Evolutionary conservation across 1,139 yeast species (phyloP).

Genomic region (Yamadazyma diospyri): DNA sequence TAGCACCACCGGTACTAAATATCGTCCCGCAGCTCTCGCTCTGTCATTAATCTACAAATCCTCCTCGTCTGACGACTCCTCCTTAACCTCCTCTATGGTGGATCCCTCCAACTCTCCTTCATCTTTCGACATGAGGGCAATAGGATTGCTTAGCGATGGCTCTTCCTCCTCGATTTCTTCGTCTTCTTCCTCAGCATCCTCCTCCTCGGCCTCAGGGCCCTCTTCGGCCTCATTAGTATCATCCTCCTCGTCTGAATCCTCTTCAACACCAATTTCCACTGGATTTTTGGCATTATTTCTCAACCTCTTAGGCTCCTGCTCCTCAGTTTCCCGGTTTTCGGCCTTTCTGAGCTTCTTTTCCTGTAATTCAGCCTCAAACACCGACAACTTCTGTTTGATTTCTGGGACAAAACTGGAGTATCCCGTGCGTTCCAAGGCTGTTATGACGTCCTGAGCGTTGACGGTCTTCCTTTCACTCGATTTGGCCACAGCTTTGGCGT

Average conservation of each 20-base stretch:
- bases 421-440: conserved; percentile 55
- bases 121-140: conserved; percentile 7
- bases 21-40: too few species aligned
- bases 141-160: conserved; percentile 8
- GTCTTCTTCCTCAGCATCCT: conserved; percentile 8
- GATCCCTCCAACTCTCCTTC: conserved; percentile 15
- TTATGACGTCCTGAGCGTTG: conserved; percentile 60
- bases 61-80: conserved; percentile 13
- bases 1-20: too few species aligned
- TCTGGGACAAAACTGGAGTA: conserved; percentile 53
- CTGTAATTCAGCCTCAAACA: conserved; percentile 38
- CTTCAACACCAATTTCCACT: not conserved
- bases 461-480: conserved; percentile 56
- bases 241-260: conserved; percentile 13
- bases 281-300: conserved; percentile 12
- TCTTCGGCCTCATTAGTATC: conserved; percentile 11
- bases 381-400: conserved; percentile 47
- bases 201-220: conserved; percentile 16
- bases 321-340: conserved; percentile 8
- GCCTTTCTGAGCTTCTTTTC: conserved; percentile 37
- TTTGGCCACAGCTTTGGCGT: conserved; percentile 56
- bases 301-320: conserved; percentile 13
- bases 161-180: conserved; percentile 6
- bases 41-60: conserved; percentile 5
- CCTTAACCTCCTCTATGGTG: conserved; percentile 11